Percentiles rank a stretch among this genome's conserved stretches.
Evolutionary conservation across 495 filamentous ascomycete species (phyloP).

Genomic region (Aspergillus homomorphus): DNA sequence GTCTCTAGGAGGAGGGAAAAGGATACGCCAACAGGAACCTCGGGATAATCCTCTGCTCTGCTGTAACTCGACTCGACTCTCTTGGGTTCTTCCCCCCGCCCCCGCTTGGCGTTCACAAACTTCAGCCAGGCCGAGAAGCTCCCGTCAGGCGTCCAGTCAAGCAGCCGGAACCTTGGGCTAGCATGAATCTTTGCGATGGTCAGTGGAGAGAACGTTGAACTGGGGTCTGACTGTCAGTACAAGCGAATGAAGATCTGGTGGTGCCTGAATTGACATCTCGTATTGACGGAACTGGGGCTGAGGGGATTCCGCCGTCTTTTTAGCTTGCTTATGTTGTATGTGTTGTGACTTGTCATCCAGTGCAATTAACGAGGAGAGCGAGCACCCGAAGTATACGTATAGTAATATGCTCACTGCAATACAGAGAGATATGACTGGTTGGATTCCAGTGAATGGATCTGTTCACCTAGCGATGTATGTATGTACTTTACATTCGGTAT

Average conservation of each 20-base stretch:
- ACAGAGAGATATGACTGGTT: too few relatives aligned
- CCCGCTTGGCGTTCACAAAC: constrained; percentile 6
- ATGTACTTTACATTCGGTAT: too few relatives aligned
- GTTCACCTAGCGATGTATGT: too few relatives aligned
- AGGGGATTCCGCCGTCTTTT: neutral
- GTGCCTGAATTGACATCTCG: constrained; percentile 17
- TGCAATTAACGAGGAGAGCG: too few relatives aligned
- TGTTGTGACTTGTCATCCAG: neutral
- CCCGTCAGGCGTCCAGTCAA: constrained; percentile 14
- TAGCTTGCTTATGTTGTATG: neutral
- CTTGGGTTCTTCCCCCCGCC: constrained; percentile 10
- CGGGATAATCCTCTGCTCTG: neutral
- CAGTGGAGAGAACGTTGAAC: constrained; percentile 21
- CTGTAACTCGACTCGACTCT: neutral
- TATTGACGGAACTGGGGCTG: constrained; percentile 1
- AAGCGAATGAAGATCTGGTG: constrained; percentile 25
- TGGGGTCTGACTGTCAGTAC: constrained; percentile 10
- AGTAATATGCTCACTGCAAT: too few relatives aligned
- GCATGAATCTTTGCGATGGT: neutral
- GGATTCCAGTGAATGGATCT: too few relatives aligned
- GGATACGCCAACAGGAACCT: too few relatives aligned
- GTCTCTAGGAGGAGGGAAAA: too few relatives aligned
- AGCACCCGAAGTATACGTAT: too few relatives aligned
- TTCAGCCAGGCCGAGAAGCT: constrained; percentile 14
- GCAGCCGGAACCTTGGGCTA: neutral